Conservation (phyloP, 2,329 filamentous ascomycete genomes). For the Neonectria faginata region DNA sequence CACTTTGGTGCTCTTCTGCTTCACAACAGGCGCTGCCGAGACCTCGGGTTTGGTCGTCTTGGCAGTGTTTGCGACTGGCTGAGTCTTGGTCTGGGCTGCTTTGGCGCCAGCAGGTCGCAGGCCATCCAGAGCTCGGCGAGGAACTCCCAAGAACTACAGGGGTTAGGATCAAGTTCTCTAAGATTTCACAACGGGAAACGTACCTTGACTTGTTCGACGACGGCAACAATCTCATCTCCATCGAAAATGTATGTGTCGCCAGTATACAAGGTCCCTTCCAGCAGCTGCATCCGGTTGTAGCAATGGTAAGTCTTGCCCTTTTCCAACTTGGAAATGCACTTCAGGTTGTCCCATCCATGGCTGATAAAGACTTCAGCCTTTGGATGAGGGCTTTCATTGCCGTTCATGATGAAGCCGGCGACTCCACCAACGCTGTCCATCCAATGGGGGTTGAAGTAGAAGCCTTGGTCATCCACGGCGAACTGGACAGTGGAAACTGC, state of each 20-base stretch:
- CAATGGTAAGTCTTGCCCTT: constrained; percentile 61
- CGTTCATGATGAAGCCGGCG: constrained; percentile 72
- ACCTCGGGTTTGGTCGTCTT: not conserved
- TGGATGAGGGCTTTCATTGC: constrained; percentile 58
- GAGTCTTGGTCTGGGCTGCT: not conserved
- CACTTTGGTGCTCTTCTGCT: constrained; percentile 43
- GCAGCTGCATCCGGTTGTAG: constrained; percentile 69
- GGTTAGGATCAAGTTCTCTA: not conserved
- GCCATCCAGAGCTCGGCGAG: constrained; percentile 31
- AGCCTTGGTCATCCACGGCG: constrained; percentile 57
- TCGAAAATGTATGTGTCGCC: constrained; percentile 70
- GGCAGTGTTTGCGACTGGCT: not conserved
- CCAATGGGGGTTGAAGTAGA: constrained; percentile 68
- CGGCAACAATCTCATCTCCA: constrained; percentile 61
- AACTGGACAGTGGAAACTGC: constrained; percentile 62
- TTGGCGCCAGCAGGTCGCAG: constrained; percentile 17
- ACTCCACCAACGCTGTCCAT: constrained; percentile 70
- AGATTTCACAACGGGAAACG: not conserved
- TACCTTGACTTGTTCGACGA: constrained; percentile 66
- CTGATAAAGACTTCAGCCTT: constrained; percentile 71
- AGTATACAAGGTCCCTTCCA: constrained; percentile 52
- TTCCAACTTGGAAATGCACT: constrained; percentile 51
- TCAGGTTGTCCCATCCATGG: constrained; percentile 68
- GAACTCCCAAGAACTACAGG: constrained; percentile 29
- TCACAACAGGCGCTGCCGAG: not conserved